Evolutionary conservation across 352 stramenopile species (phyloP), one percentile per base, ranked within the genome.

Genomic region (Phytophthora cajani): DNA sequence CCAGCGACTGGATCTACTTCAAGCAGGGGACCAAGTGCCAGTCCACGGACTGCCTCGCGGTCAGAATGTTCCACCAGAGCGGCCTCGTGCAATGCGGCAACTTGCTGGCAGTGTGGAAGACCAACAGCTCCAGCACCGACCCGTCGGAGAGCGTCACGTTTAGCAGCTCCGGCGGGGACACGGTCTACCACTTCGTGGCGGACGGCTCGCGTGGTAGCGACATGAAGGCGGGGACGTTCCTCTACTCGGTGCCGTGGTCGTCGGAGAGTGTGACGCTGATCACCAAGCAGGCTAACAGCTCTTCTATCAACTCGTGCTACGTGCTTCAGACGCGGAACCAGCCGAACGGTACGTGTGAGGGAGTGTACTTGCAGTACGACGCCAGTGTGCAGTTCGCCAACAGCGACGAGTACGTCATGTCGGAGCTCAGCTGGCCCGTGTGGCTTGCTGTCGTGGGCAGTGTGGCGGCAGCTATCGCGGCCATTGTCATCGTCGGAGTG

Each of bases 301-400:
- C 69, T 6, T 67, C 71, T 44, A 80, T 92, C 53, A 40, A 81
- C 9, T 62, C 71, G 59, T 94, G 88, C 67, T 93, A 91, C 64
- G 72, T 79, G 27, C 67, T 93, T 17, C 87, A 94, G 64, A 93
- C 88, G 4, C 85, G 85, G 1, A 94, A 92, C 71, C 76, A 92
- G 9, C 74, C 77, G 3, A 83, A 87, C 32, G 67, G 67, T 27
- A 82, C 72, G 3, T 94, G 87, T 67, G 76, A 92, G 44, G 84
- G 84, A 19, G 71, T 91, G 56, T 94, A 93, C 62, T 47, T 92
- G 50, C 73, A 92, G 55, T 85, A 82, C 19, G 85, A 94, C 51
- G 85, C 77, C 2, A 80, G 77, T 21, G 72, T 89, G 47, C 76
- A 88, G 55, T 81, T 88, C 19, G 77, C 68, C 5, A 80, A 87